These are phyloP conservation scores for Alternaria arbusti DNA, from an alignment of 2,329 filamentous ascomycete species.

Conservation along the genomic window DNA sequence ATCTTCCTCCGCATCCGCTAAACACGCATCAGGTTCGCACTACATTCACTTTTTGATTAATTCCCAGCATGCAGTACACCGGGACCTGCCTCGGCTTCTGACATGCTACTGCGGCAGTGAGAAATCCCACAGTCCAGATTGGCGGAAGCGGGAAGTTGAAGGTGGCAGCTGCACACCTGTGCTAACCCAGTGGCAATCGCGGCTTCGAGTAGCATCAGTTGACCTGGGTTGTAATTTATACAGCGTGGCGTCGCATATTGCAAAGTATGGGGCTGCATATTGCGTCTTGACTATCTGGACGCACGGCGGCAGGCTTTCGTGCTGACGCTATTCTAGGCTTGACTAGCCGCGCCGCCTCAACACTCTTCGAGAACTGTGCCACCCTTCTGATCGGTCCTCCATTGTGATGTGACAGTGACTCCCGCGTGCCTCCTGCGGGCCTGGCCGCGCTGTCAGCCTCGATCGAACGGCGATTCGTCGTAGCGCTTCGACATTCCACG, in stretches of 20 bases:
- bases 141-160: neutral
- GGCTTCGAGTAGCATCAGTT: slow-evolving; percentile 15
- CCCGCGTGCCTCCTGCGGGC: neutral
- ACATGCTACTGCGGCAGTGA: slow-evolving; percentile 18
- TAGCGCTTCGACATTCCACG: neutral
- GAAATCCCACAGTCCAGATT: neutral
- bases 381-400: slow-evolving; percentile 8
- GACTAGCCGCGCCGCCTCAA: slow-evolving; percentile 6
- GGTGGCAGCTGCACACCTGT: neutral
- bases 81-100: slow-evolving; percentile 23
- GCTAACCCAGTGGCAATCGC: slow-evolving; percentile 8
- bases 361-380: slow-evolving; percentile 15
- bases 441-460: neutral
- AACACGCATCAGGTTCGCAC: neutral
- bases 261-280: slow-evolving; percentile 29
- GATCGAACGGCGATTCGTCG: neutral
- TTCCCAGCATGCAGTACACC: neutral
- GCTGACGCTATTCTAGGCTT: slow-evolving; percentile 3
- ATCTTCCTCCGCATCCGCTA: neutral
- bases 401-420: neutral
- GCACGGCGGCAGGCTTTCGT: neutral
- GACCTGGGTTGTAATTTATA: slow-evolving; percentile 22
- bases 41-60: neutral
- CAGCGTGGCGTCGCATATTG: slow-evolving; percentile 26
- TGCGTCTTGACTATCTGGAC: slow-evolving; percentile 14